phyloP scores from a whole-genome alignment of 345 rosid species.

The Pistacia atlantica region DNA sequence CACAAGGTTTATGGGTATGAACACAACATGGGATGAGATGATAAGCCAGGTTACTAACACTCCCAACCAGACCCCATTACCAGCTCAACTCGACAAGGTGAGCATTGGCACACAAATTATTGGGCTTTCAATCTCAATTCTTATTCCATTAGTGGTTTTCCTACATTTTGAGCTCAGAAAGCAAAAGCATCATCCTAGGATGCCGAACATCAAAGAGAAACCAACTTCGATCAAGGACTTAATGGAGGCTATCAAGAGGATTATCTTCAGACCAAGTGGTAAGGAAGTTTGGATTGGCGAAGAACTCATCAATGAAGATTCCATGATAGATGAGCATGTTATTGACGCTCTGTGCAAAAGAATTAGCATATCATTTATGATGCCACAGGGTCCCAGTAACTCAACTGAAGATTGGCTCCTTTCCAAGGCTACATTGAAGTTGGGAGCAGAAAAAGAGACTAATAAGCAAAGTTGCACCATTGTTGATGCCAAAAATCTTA shows the following conservation, averaged over 20 bases:
- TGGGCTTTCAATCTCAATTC: constrained; percentile 2
- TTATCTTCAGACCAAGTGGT: not conserved
- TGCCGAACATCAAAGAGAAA: not conserved
- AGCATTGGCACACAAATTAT: not conserved
- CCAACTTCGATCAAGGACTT: not conserved
- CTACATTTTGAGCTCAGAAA: not conserved
- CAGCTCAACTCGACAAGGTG: not conserved
- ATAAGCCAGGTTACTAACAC: not conserved
- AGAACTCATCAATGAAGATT: not conserved
- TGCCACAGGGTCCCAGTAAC: not conserved
- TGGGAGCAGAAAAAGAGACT: not conserved
- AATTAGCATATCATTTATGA: not conserved
- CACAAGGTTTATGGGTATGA: not conserved
- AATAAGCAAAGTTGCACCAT: constrained; percentile 6
- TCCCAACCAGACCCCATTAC: not conserved
- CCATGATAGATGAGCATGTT: not conserved
- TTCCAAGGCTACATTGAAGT: not conserved
- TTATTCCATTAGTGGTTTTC: constrained; percentile 4
- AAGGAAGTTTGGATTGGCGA: constrained; percentile 11
- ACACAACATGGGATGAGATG: not conserved
- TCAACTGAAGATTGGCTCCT: not conserved
- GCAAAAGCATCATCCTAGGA: not conserved
- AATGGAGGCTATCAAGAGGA: not conserved
- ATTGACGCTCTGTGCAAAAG: not conserved
- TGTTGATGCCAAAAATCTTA: not conserved